Conservation (phyloP, 2,329 filamentous ascomycete genomes). For the Shiraia sp. region DNA sequence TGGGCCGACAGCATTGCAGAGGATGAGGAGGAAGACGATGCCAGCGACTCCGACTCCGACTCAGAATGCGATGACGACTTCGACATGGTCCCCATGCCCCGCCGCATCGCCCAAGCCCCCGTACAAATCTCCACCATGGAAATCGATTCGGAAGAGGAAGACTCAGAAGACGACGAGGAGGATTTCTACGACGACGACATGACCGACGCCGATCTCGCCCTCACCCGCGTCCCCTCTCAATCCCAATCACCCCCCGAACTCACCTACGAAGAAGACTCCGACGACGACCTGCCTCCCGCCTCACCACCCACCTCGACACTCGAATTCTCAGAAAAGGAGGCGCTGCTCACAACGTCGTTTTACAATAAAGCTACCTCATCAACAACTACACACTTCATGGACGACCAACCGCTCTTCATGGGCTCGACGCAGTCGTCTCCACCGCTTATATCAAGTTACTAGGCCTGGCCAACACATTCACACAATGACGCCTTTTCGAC, state of each 20-base stretch:
- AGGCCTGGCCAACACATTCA: slow-evolving; percentile 27
- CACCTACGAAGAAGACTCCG: slow-evolving; percentile 53
- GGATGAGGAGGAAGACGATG: slow-evolving; percentile 73
- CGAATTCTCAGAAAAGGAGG: slow-evolving; percentile 53
- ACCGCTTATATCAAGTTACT: slow-evolving; percentile 47
- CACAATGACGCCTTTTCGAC: no score
- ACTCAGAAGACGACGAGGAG: slow-evolving; percentile 50
- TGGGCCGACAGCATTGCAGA: slow-evolving; percentile 82
- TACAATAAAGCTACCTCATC: slow-evolving; percentile 44
- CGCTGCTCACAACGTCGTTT: slow-evolving; percentile 52
- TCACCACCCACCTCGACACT: slow-evolving; percentile 51
- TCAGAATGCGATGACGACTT: slow-evolving; percentile 59
- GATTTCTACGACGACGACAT: slow-evolving; percentile 53
- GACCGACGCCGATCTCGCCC: slow-evolving; percentile 51
- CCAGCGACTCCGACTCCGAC: slow-evolving; percentile 52
- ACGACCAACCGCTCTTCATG: slow-evolving; percentile 47
- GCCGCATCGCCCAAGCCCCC: slow-evolving; percentile 46
- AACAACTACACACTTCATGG: slow-evolving; percentile 40
- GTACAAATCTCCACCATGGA: slow-evolving; percentile 51
- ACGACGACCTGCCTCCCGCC: slow-evolving; percentile 53
- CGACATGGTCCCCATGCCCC: slow-evolving; percentile 49
- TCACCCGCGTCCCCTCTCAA: slow-evolving; percentile 50
- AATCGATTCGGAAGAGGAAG: slow-evolving; percentile 48
- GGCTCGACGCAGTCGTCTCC: slow-evolving; percentile 31
- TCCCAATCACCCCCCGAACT: slow-evolving; percentile 55